A percentile compares a stretch with the other conserved stretches of the same genome.
Evolutionary conservation across 192 early-diverging fungal genomes (phyloP).

Genomic region (Phlyctochytrium arcticum): DNA sequence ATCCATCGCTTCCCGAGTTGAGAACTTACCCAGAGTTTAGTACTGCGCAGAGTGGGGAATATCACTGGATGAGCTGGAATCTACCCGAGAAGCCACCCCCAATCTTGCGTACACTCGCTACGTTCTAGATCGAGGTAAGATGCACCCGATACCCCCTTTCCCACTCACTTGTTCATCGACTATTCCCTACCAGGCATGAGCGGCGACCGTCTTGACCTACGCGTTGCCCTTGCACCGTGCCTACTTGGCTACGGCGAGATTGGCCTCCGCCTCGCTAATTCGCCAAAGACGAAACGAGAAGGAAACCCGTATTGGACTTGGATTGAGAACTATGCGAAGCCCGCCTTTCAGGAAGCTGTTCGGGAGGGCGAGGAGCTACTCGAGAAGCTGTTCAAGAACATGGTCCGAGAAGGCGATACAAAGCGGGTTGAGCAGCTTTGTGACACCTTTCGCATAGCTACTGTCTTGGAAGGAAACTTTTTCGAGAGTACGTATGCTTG

Average conservation of each 20-base stretch:
- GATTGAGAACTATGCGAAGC: slow-evolving; percentile 67
- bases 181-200: slow-evolving; percentile 23
- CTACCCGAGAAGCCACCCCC: slow-evolving; percentile 65
- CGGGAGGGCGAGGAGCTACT: slow-evolving; percentile 49
- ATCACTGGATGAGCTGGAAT: slow-evolving; percentile 58
- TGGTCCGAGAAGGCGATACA: slow-evolving; percentile 44
- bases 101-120: slow-evolving; percentile 84
- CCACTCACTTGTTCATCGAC: too few species aligned
- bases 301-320: slow-evolving; percentile 81
- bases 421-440: slow-evolving; percentile 58
- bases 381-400: slow-evolving; percentile 46
- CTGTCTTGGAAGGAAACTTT: slow-evolving; percentile 68
- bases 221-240: slow-evolving; percentile 79
- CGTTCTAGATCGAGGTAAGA: slow-evolving; percentile 67
- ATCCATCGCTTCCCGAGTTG: neutral
- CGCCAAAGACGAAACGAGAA: slow-evolving; percentile 62
- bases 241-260: slow-evolving; percentile 82
- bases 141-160: too few species aligned
- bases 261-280: slow-evolving; percentile 55
- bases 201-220: slow-evolving; percentile 74
- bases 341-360: slow-evolving; percentile 66
- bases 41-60: slow-evolving; percentile 75
- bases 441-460: slow-evolving; percentile 65
- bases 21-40: too few species aligned
- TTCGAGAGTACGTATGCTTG: slow-evolving; percentile 63